Base-by-base conservation (phyloP, 257 asterid species). In the Eustoma russellianum region DNA sequence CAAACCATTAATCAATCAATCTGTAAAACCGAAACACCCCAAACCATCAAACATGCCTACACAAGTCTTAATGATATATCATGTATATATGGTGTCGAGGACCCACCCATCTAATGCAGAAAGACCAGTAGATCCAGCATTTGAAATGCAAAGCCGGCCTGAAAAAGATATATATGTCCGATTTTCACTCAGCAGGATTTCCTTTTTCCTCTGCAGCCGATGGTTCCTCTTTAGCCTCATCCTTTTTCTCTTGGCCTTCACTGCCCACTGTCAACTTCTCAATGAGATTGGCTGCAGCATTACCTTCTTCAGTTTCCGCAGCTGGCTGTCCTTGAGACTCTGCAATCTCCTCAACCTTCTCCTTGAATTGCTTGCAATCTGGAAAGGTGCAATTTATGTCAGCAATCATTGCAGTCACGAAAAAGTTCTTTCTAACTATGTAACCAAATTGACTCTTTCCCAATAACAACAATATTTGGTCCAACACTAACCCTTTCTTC, bases 331-430 rank as follows among this genome's bases (percentile, higher is more conserved):
- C 58, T 61, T 69, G 78, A 52, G 93, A 78, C 64, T 86, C 88
- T 11, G 88, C 75, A 62, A 90, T 70, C 56, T 83, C 86, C 70
- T 74, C 83, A 45, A 83, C 72, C 74, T 65, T 78, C 24, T 86
- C 90, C 70, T 82, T 83, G 69, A 86, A 89, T 18, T 80, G 15
- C 57, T 77, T 79, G 93, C 94, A 86, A 68, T 86, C 97, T 89
- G 78, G 59, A 43, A 10, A 52, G 53, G 3, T 58, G 11, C 43
- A 38, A 8, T 24, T 7, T 38, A 11, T 38, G 9, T 38, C 12
- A 38, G 9, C 43, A 38, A 38, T 7, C 43, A 5, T 11, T 38
- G 9, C 43, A 38, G 43, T 4, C 43, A 38, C 7, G 43, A 38
- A 38, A 11, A 38, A 38, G 43, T 7, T 11, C 12, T 38, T 38